Evolutionary conservation across 2,329 filamentous ascomycete species (phyloP).

Genomic region (Apiospora phragmitis): DNA sequence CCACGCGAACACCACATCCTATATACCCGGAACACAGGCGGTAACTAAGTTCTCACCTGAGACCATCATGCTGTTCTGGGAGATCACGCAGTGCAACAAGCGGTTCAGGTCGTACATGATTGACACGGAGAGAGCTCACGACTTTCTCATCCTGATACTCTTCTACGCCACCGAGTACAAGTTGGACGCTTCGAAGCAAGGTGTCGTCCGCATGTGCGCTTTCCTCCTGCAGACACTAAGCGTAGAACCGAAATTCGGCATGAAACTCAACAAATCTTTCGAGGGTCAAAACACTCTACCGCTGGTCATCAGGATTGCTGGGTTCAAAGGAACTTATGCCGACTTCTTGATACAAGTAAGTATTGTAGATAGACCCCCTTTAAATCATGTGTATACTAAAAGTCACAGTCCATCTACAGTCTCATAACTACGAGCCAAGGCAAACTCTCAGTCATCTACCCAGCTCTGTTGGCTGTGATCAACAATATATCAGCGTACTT

Average conservation of each 20-base stretch:
- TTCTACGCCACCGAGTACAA: constrained; percentile 94
- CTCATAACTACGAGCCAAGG: constrained; percentile 91
- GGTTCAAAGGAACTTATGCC: constrained; percentile 87
- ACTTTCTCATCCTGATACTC: constrained; percentile 86
- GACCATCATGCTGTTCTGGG: constrained; percentile 97
- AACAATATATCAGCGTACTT: constrained; percentile 90
- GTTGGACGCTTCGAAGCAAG: constrained; percentile 82
- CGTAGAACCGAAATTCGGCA: constrained; percentile 86
- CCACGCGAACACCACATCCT: constrained; percentile 73
- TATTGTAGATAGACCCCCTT: constrained; percentile 13
- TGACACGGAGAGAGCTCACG: constrained; percentile 88
- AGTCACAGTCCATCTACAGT: constrained; percentile 76
- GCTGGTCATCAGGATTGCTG: constrained; percentile 73
- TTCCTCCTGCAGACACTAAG: constrained; percentile 94
- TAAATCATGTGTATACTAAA: constrained; percentile 24
- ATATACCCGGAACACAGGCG: constrained; percentile 81
- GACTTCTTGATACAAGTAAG: constrained; percentile 89
- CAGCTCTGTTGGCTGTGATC: constrained; percentile 85
- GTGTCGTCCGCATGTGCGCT: constrained; percentile 94
- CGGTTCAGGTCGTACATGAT: constrained; percentile 95
- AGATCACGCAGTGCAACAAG: constrained; percentile 95
- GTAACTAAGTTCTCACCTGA: constrained; percentile 87
- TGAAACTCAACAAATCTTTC: constrained; percentile 86
- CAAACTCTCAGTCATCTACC: constrained; percentile 87
- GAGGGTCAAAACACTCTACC: constrained; percentile 88